Evolutionary conservation across 2,329 filamentous ascomycete genomes (phyloP).

Genomic region (Leptographium lundbergii): DNA sequence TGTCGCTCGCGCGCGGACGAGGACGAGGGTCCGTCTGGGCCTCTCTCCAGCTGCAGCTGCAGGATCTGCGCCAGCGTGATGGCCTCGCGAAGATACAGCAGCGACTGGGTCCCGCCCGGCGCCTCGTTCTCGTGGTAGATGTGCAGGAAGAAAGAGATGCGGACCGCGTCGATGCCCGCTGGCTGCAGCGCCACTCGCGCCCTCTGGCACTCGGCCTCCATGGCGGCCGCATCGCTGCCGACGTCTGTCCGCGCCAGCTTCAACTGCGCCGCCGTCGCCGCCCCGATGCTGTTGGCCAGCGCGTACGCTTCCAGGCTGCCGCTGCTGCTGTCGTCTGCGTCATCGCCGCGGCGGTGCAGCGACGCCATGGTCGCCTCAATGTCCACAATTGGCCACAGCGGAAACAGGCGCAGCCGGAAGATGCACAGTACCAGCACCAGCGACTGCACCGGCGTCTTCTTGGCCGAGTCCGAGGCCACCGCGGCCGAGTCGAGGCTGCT

Average conservation of each 20-base stretch:
- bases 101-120: conserved; percentile 31
- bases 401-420: conserved; percentile 36
- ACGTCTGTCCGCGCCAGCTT: conserved; percentile 24
- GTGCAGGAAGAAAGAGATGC: conserved; percentile 38
- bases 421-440: conserved; percentile 25
- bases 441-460: conserved; percentile 4
- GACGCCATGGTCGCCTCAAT: conserved; percentile 27
- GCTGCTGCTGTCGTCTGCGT: background rate
- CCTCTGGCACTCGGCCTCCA: conserved; percentile 24
- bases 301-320: conserved; percentile 23
- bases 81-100: conserved; percentile 35
- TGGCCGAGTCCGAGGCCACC: background rate
- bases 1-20: conserved; percentile 28
- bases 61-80: conserved; percentile 39
- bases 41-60: no score
- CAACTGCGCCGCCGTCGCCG: conserved; percentile 35
- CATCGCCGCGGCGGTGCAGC: conserved; percentile 17
- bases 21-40: conserved; percentile 31
- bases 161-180: conserved; percentile 26
- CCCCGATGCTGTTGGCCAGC: conserved; percentile 31
- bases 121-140: conserved; percentile 37
- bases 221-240: conserved; percentile 18
- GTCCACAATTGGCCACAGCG: conserved; percentile 38
- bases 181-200: conserved; percentile 14
- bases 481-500: background rate